Base-by-base conservation (phyloP, 106 monocot species). In the Vanilla planifolia region DNA sequence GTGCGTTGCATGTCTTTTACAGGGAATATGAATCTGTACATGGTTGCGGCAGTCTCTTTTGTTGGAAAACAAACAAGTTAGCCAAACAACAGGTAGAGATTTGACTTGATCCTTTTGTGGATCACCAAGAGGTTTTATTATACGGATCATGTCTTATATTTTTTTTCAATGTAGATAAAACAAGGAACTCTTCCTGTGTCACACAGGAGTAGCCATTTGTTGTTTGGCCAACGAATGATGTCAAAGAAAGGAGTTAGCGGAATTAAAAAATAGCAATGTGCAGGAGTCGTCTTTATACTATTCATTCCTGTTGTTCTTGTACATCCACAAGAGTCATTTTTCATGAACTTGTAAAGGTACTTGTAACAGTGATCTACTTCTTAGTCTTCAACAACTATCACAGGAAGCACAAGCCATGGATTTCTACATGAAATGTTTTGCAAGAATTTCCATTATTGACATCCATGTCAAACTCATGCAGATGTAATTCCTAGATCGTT, bases 1-100 rank as follows among this genome's bases (percentile, higher is more conserved):
- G 32, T 32, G 30, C 13, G 27, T 51, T 25, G 15, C 26, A 26
- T 26, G 5, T 27, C 6, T 51, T 55, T n/a, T 16, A 15, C 71
- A 86, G 85, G 74, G 85, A 65, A 39, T 77, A 86, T 45, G 81
- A 81, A 51, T 86, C 85, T 46, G 81, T 64, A 66, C 81, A 74
- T 53, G 64, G 55, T 41, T 86, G 85, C 40, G 75, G 67, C 68
- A 74, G 77, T 20, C 62, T 86, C n/a, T 68, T 86, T 50, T 86
- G 85, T 72, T 86, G 85, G 85, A 73, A 74, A 44, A 64, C 74
- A n/a, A 48, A 43, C 6, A 74, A 75, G 32, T 11, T 67, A 8
- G 29, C 43, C 41, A 70, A 19, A 59, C 39, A 51, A 55, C 77
- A 68, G 81, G 85, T 77, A 61, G 15, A 19, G 29, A 26, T 11